Percentiles rank a stretch among this genome's conserved stretches.
Evolutionary conservation across 1,284 basidiomycete genomes (phyloP).

Genomic region (Austroboletus rostrupii): DNA sequence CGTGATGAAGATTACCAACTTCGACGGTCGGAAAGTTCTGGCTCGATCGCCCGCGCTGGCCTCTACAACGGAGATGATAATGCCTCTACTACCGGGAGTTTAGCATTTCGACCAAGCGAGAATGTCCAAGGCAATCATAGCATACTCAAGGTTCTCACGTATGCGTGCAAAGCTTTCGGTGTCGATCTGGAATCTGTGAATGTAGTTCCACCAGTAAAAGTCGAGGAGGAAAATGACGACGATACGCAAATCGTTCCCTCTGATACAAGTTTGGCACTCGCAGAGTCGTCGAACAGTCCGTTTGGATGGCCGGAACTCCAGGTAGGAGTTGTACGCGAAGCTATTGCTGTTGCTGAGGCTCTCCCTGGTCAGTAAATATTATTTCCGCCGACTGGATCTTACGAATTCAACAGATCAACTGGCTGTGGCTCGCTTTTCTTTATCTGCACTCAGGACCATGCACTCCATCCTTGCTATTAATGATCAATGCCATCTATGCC

Average conservation of each 20-base stretch:
- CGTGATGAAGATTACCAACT: slow-evolving; percentile 57
- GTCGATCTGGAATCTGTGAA: slow-evolving; percentile 70
- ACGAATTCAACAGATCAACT: slow-evolving; percentile 55
- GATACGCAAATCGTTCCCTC: slow-evolving; percentile 25
- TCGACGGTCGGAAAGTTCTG: slow-evolving; percentile 40
- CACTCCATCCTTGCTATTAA: slow-evolving; percentile 60
- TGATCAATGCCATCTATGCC: slow-evolving; percentile 78
- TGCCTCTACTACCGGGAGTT: slow-evolving; percentile 40
- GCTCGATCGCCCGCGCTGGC: slow-evolving; percentile 38
- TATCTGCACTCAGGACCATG: slow-evolving; percentile 72
- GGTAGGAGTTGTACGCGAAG: slow-evolving; percentile 86
- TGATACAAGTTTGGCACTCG: slow-evolving; percentile 9
- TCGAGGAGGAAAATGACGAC: slow-evolving; percentile 9
- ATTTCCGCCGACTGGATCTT: slow-evolving; percentile 8
- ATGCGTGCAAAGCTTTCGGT: slow-evolving; percentile 75
- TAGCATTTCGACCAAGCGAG: slow-evolving; percentile 71
- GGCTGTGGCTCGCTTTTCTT: slow-evolving; percentile 71
- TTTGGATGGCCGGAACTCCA: slow-evolving; percentile 95
- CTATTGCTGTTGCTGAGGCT: slow-evolving; percentile 85
- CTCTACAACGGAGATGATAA: slow-evolving; percentile 28
- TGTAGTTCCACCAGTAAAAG: slow-evolving; percentile 38
- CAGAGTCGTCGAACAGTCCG: slow-evolving; percentile 41
- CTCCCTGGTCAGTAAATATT: slow-evolving; percentile 66
- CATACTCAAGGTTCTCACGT: slow-evolving; percentile 66
- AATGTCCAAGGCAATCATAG: slow-evolving; percentile 76